Conservation (phyloP, 192 early-diverging fungal genomes). For the Backusella westeae region DNA sequence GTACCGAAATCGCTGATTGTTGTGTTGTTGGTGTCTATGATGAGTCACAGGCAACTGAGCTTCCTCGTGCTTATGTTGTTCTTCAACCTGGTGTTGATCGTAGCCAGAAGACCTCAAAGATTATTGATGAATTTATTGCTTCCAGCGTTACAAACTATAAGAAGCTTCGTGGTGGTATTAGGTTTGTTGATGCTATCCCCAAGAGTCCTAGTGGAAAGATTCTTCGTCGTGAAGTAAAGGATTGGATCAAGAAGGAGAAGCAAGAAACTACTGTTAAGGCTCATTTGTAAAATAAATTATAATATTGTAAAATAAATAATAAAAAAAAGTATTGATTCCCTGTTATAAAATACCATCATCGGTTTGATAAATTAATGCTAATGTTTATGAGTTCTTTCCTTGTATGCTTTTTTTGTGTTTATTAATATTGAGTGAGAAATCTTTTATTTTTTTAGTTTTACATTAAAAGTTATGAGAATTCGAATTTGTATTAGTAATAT, state of each 20-base stretch:
- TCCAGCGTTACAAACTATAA: slow-evolving; percentile 71
- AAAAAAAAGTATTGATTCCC: neutral
- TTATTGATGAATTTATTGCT: slow-evolving; percentile 58
- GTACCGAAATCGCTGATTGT: slow-evolving; percentile 49
- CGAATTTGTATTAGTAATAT: neutral
- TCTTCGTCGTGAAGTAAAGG: slow-evolving; percentile 58
- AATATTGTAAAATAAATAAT: slow-evolving; percentile 10
- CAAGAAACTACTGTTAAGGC: slow-evolving; percentile 7
- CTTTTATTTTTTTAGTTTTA: too few relatives aligned
- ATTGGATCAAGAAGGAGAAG: slow-evolving; percentile 25
- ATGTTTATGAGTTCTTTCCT: too few relatives aligned
- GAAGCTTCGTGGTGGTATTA: slow-evolving; percentile 76
- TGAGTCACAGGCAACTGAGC: slow-evolving; percentile 53
- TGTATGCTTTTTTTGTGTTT: too few relatives aligned
- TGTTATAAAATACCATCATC: neutral
- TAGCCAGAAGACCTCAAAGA: slow-evolving; percentile 36
- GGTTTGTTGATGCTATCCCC: slow-evolving; percentile 68
- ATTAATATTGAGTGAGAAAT: too few relatives aligned
- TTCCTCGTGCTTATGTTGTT: slow-evolving; percentile 83
- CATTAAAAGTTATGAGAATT: too few relatives aligned
- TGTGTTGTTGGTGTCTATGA: slow-evolving; percentile 46
- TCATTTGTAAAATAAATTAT: slow-evolving; percentile 2
- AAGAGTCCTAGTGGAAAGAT: slow-evolving; percentile 84
- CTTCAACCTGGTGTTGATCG: slow-evolving; percentile 40
- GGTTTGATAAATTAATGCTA: neutral